Conservation (phyloP, 2,329 filamentous ascomycete species). For the Pyricularia grisea region DNA sequence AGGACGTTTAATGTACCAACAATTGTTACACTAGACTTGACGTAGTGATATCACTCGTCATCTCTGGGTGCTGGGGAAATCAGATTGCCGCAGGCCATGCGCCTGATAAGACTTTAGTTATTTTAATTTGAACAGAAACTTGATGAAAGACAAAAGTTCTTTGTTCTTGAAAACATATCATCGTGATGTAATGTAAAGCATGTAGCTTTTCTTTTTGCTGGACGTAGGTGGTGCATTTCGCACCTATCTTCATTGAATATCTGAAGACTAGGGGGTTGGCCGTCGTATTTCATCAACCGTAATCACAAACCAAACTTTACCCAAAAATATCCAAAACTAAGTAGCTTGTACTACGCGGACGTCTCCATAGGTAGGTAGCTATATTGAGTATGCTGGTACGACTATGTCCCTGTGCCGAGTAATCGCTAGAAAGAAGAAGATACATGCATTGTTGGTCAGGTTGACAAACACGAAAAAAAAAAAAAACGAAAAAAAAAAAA, state of each 20-base stretch:
- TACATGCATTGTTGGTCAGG: background rate
- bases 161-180: no score
- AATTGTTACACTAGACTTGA: background rate
- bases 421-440: background rate
- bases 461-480: constrained; percentile 10
- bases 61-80: background rate
- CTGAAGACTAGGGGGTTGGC: background rate
- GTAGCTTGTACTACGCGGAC: background rate
- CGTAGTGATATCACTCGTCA: background rate
- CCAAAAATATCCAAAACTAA: background rate
- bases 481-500: constrained; percentile 8
- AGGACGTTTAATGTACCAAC: background rate
- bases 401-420: background rate
- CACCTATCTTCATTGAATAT: background rate
- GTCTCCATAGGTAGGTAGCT: background rate
- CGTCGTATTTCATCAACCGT: background rate
- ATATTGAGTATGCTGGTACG: background rate
- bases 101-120: background rate
- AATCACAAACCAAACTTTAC: background rate
- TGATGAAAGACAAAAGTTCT: background rate
- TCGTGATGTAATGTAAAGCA: background rate
- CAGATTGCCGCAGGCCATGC: background rate
- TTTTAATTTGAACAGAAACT: background rate
- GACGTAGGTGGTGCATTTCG: background rate
- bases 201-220: background rate